These are phyloP conservation scores for Aspergillus funiculosus DNA, from an alignment of 495 filamentous ascomycete genomes.

Conservation along the genomic window DNA sequence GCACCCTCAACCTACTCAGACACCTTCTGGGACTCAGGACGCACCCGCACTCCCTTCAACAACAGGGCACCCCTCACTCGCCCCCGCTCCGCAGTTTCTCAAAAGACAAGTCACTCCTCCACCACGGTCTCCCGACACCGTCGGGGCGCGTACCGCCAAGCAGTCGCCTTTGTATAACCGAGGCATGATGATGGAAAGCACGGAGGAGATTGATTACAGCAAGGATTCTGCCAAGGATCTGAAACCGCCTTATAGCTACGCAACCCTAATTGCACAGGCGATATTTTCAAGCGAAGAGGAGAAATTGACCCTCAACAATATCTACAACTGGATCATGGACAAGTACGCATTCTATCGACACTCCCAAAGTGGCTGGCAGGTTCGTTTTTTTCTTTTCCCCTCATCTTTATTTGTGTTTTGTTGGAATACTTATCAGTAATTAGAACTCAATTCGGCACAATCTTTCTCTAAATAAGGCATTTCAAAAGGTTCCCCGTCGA, in stretches of 20 bases:
- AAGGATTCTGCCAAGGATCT: constrained; percentile 75
- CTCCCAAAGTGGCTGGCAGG: constrained; percentile 85
- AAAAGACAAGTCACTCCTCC: constrained; percentile 64
- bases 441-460: constrained; percentile 97
- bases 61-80: constrained; percentile 50
- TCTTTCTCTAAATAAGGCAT: constrained; percentile 85
- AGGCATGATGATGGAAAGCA: constrained; percentile 66
- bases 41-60: constrained; percentile 22
- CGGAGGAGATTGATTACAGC: constrained; percentile 79
- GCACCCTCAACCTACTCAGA: constrained; percentile 25
- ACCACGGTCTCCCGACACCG: constrained; percentile 43
- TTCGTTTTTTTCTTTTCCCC: constrained; percentile 30
- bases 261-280: constrained; percentile 93
- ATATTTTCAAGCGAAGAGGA: constrained; percentile 79
- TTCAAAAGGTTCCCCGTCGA: constrained; percentile 82
- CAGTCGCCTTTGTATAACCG: constrained; percentile 56
- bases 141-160: constrained; percentile 46
- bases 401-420: neutral
- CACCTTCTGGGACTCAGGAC: constrained; percentile 17
- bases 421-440: constrained; percentile 3
- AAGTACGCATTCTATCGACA: constrained; percentile 87
- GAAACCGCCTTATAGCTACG: constrained; percentile 93
- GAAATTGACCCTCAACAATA: constrained; percentile 79
- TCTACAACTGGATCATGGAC: constrained; percentile 85
- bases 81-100: constrained; percentile 64